Conservation (phyloP, 1,139 yeast species). For the Zhuliangozyma parablackwelliae region DNA sequence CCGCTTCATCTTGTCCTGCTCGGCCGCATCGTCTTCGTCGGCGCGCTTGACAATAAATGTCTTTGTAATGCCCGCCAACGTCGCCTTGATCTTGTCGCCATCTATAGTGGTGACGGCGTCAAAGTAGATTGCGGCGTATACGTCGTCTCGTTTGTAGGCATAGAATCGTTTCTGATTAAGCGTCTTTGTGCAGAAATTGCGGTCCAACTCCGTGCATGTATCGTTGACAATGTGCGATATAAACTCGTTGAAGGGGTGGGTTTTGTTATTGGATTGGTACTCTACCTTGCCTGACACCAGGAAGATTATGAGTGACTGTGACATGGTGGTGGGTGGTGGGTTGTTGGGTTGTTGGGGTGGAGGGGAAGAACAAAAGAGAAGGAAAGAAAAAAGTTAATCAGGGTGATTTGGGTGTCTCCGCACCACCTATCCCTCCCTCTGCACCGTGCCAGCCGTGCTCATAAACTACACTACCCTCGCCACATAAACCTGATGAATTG, state of each 20-base stretch:
- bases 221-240: slow-evolving; percentile 37
- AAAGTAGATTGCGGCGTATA: slow-evolving; percentile 36
- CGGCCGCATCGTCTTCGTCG: slow-evolving; percentile 22
- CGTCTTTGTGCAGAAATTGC: slow-evolving; percentile 31
- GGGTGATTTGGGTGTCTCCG: neutral
- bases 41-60: slow-evolving; percentile 20
- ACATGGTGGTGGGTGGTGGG: slow-evolving; percentile 14
- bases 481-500: too few species aligned
- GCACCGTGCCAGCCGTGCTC: neutral
- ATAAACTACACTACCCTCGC: too few species aligned
- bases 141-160: slow-evolving; percentile 23
- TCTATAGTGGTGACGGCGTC: slow-evolving; percentile 41
- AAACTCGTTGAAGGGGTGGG: slow-evolving; percentile 40
- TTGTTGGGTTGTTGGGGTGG: neutral
- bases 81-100: slow-evolving; percentile 33
- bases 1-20: slow-evolving; percentile 24
- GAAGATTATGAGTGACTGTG: slow-evolving; percentile 34
- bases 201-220: slow-evolving; percentile 27
- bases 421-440: neutral
- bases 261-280: slow-evolving; percentile 35
- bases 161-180: slow-evolving; percentile 36
- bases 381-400: neutral
- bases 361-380: neutral
- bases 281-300: slow-evolving; percentile 34
- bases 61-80: slow-evolving; percentile 33